Conservation (phyloP, 2,329 filamentous ascomycete genomes). For the Alternaria metachromatica region DNA sequence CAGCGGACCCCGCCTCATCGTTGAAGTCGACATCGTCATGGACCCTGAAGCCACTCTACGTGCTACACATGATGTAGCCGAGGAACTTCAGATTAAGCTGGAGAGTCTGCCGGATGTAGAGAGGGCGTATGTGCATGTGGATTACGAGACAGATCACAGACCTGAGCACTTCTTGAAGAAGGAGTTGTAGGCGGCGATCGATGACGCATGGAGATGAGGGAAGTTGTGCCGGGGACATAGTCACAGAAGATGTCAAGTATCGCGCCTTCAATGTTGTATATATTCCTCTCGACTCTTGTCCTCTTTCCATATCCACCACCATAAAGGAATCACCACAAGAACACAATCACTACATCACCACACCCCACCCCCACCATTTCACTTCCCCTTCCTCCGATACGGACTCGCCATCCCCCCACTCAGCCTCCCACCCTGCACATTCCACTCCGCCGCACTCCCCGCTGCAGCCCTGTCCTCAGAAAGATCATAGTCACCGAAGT, state of each 20-base stretch:
- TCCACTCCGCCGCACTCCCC: constrained; percentile 5
- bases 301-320: no score
- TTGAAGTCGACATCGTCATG: constrained; percentile 98
- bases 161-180: constrained; percentile 80
- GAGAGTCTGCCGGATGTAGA: constrained; percentile 92
- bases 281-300: no score
- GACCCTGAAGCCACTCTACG: constrained; percentile 73
- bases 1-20: constrained; percentile 84
- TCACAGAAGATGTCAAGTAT: no score
- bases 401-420: not conserved
- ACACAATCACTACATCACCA: no score
- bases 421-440: constrained; percentile 7
- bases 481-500: not conserved
- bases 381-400: constrained; percentile 3
- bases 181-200: constrained; percentile 55
- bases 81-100: constrained; percentile 91
- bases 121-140: constrained; percentile 93
- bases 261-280: no score
- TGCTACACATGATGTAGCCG: constrained; percentile 89
- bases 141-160: constrained; percentile 95
- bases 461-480: not conserved
- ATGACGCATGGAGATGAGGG: no score
- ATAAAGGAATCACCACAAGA: no score
- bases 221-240: no score
- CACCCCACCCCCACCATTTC: no score